These are phyloP conservation scores for Ilex asprella DNA, from an alignment of 257 asterid genomes.

Conservation along the genomic window DNA sequence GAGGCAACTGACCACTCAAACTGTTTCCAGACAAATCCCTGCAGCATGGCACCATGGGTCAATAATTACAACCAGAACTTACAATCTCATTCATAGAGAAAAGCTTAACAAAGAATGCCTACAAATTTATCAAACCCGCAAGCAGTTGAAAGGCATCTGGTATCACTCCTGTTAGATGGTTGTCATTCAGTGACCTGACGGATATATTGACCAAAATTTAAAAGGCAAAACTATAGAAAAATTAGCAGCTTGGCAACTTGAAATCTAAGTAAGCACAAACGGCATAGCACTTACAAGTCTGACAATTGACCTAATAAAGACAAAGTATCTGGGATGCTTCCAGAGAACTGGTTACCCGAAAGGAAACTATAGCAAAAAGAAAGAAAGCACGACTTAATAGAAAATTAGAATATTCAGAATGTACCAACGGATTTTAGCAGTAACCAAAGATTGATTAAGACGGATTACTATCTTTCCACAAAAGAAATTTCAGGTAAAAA, in stretches of 20 bases:
- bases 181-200: conserved; percentile 55
- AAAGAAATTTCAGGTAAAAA: background rate
- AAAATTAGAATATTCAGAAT: conserved; percentile 15
- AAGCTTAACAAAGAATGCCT: conserved; percentile 15
- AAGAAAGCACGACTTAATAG: background rate
- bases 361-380: conserved; percentile 37
- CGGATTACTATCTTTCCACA: background rate
- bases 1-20: conserved; percentile 66
- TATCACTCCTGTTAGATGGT: conserved; percentile 58
- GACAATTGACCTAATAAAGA: conserved; percentile 51
- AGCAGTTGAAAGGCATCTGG: conserved; percentile 75
- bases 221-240: background rate
- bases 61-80: conserved; percentile 2
- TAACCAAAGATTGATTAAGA: background rate
- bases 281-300: conserved; percentile 49
- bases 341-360: conserved; percentile 63
- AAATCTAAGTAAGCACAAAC: background rate
- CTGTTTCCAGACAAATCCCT: conserved; percentile 80
- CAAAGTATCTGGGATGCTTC: conserved; percentile 50
- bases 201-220: conserved; percentile 10
- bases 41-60: conserved; percentile 8
- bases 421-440: conserved; percentile 4
- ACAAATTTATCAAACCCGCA: conserved; percentile 48
- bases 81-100: background rate
- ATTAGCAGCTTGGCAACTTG: background rate